A percentile compares a stretch with the other conserved stretches of the same genome.
Conservation (phyloP, 2,329 filamentous ascomycete species). For the Alternaria infectoria region DNA sequence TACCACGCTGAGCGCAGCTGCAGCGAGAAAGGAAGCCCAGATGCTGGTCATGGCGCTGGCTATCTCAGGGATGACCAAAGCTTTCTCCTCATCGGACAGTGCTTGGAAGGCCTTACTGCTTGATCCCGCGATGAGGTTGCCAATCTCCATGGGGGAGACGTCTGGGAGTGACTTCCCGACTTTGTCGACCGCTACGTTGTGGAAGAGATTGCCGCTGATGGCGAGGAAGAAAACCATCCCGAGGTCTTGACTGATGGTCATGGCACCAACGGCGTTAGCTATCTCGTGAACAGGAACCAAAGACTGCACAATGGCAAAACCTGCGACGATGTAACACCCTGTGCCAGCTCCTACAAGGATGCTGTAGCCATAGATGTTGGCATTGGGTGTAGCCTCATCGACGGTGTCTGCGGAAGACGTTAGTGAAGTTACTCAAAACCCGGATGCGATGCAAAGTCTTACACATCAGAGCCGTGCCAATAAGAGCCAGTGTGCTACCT, state of each 20-base stretch:
- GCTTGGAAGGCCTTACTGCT: not conserved
- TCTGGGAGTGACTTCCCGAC: not conserved
- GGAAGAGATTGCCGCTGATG: constrained; percentile 1
- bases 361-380: constrained; percentile 28
- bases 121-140: not conserved
- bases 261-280: constrained; percentile 20
- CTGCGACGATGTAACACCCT: constrained; percentile 15
- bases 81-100: not conserved
- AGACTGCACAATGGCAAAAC: constrained; percentile 22
- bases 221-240: constrained; percentile 2
- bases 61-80: not conserved
- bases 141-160: not conserved
- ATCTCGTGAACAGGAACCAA: constrained; percentile 15
- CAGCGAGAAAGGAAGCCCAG: not conserved
- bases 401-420: constrained; percentile 19
- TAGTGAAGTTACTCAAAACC: not conserved
- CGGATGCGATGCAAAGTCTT: not conserved
- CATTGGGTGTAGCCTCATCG: constrained; percentile 1
- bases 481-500: constrained; percentile 40
- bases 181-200: not conserved
- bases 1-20: not conserved
- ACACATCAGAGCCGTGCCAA: constrained; percentile 34
- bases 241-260: constrained; percentile 6
- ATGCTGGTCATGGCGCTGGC: not conserved
- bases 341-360: constrained; percentile 27